A percentile compares a stretch with the other conserved stretches of the same genome.
Evolutionary conservation across 805 yeast species (phyloP).

Genomic region (Myxozyma geophila): DNA sequence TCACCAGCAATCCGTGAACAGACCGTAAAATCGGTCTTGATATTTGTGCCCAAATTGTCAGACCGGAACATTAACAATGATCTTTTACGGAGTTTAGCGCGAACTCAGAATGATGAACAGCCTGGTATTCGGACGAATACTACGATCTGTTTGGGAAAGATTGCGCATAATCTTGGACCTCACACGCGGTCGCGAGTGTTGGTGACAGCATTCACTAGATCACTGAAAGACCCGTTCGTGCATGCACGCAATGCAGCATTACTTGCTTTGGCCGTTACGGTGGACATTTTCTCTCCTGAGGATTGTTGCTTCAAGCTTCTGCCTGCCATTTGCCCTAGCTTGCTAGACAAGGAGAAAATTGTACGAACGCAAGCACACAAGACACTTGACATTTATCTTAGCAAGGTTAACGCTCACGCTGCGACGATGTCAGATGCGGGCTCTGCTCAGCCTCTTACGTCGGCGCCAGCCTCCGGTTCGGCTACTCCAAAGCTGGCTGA

Average conservation of each 20-base stretch:
- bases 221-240: slow-evolving; percentile 76
- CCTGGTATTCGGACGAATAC: slow-evolving; percentile 81
- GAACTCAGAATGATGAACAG: slow-evolving; percentile 74
- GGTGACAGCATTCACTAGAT: slow-evolving; percentile 83
- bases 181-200: slow-evolving; percentile 67
- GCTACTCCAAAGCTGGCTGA: slow-evolving; percentile 24
- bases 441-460: slow-evolving; percentile 21
- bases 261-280: slow-evolving; percentile 67
- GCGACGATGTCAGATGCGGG: slow-evolving; percentile 32
- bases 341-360: slow-evolving; percentile 71
- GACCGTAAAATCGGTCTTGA: slow-evolving; percentile 68
- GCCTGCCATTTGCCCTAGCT: slow-evolving; percentile 82
- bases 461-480: slow-evolving; percentile 23
- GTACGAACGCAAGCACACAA: slow-evolving; percentile 75
- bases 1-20: slow-evolving; percentile 80
- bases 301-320: slow-evolving; percentile 79
- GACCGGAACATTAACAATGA: slow-evolving; percentile 88
- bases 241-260: slow-evolving; percentile 79
- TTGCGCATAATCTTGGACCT: slow-evolving; percentile 64
- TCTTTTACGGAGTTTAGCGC: slow-evolving; percentile 76
- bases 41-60: slow-evolving; percentile 55
- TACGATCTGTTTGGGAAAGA: slow-evolving; percentile 66
- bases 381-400: slow-evolving; percentile 66
- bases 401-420: slow-evolving; percentile 56
- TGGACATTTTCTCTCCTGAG: slow-evolving; percentile 70